These are phyloP conservation scores for Lycium barbarum DNA, from an alignment of 257 asterid genomes.

Conservation along the genomic window DNA sequence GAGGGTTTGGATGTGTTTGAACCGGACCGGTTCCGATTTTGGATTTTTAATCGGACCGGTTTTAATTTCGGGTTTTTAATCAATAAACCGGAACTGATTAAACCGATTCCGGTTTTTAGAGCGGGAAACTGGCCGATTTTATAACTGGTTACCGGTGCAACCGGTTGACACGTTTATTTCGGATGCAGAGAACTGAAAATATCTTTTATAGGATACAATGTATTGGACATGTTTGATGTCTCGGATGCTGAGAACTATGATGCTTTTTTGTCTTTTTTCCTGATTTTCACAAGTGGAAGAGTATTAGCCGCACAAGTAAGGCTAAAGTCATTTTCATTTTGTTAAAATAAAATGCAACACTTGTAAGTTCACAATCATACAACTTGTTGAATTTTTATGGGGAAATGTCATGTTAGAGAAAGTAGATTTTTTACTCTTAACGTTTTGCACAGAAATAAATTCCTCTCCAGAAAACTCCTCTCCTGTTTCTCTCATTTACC, in stretches of 20 bases:
- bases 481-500: too few species aligned
- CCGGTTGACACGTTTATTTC: too few species aligned
- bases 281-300: constrained; percentile 8
- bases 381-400: not conserved
- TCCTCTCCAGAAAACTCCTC: too few species aligned
- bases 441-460: not conserved
- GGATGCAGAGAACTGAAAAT: too few species aligned
- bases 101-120: too few species aligned
- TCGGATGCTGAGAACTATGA: not conserved
- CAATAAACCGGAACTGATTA: too few species aligned
- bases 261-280: not conserved
- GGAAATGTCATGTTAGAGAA: not conserved
- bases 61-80: too few species aligned
- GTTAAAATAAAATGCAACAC: not conserved
- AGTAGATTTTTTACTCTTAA: not conserved
- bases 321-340: constrained; percentile 20
- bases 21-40: too few species aligned
- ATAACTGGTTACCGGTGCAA: too few species aligned
- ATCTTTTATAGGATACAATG: not conserved
- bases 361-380: not conserved
- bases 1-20: too few species aligned
- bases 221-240: not conserved
- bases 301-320: not conserved
- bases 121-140: too few species aligned
- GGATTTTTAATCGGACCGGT: too few species aligned